Evolutionary conservation across 345 rosid genomes (phyloP), one percentile per base, ranked within the genome.

Genomic region (Odontarrhena argentea): DNA sequence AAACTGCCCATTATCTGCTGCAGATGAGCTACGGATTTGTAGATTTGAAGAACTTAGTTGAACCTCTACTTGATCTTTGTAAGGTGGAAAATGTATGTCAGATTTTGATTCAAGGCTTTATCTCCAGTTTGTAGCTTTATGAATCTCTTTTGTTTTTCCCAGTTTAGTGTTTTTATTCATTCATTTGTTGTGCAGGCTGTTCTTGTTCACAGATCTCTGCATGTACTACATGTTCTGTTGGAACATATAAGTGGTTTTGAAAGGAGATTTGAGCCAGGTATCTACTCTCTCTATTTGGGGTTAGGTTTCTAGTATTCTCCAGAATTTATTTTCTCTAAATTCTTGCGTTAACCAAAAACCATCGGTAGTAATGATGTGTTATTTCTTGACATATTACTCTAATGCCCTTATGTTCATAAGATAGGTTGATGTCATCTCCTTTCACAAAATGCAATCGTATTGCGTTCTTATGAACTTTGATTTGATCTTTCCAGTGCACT

Each of bases 401-500:
- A 32, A 12, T 43, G 8, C 41, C 12, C 26, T 25, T 25, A 13
- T 13, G 37, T 47, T 34, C 38, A 38, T 9, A 36, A 37, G 48
- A 30, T 32, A 55, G 30, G 46, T 56, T 49, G 32, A 10, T 32
- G 36, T n/a, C 13, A 32, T 63, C 58, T 40, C 42, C 12, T 36
- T 13, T 6, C 5, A 63, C 5, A 59, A 49, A 24, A 30, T 60
- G 12, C 40, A 60, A 40, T 69, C 48, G 14, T 74, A 45, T 71
- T 60, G 24, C 28, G 46, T 77, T 83, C 90, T 88, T 87, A 84
- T 89, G 87, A 86, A 74, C 92, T 82, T 86, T 84, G 85, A 82
- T 86, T 81, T 89, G 96, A 92, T 81, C 82, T 86, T 92, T 73
- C 76, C 87, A 84, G 89, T 86, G 89, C 82, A 81, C 87, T 92